Conservation (phyloP, 257 asterid genomes). For the Forsythia viridissima region DNA sequence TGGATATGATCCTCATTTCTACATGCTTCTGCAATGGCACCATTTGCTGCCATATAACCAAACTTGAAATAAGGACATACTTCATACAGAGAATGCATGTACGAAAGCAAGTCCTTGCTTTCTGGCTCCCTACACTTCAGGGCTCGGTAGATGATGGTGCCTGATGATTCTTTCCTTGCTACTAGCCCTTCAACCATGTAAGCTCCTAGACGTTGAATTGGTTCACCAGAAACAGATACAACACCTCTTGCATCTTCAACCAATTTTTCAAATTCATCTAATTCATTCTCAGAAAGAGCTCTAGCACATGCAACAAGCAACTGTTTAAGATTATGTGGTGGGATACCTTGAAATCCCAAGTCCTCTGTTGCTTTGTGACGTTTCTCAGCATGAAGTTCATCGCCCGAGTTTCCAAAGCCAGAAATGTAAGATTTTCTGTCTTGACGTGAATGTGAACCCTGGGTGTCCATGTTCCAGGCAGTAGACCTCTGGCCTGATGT, state of each 20-base stretch:
- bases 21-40: constrained; percentile 91
- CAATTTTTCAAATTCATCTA: constrained; percentile 49
- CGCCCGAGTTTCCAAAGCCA: constrained; percentile 29
- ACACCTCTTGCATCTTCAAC: constrained; percentile 51
- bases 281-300: constrained; percentile 62
- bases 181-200: constrained; percentile 84
- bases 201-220: constrained; percentile 93
- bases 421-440: constrained; percentile 39
- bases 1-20: constrained; percentile 78
- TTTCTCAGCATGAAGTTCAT: constrained; percentile 31
- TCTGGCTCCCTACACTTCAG: constrained; percentile 75
- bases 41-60: constrained; percentile 97
- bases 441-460: constrained; percentile 24
- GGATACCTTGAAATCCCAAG: constrained; percentile 34
- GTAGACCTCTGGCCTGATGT: constrained; percentile 49
- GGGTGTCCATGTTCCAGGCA: constrained; percentile 31
- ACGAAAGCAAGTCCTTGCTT: constrained; percentile 69
- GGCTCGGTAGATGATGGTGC: constrained; percentile 72
- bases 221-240: constrained; percentile 83
- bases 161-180: constrained; percentile 82
- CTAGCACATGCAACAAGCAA: constrained; percentile 69
- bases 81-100: constrained; percentile 85
- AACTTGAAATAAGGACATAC: constrained; percentile 88
- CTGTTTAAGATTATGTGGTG: constrained; percentile 61
- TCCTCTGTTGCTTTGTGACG: constrained; percentile 37